Evolutionary conservation across 176 grass and related monocot genomes (phyloP).

Genomic region (Puccinellia tenuiflora): DNA sequence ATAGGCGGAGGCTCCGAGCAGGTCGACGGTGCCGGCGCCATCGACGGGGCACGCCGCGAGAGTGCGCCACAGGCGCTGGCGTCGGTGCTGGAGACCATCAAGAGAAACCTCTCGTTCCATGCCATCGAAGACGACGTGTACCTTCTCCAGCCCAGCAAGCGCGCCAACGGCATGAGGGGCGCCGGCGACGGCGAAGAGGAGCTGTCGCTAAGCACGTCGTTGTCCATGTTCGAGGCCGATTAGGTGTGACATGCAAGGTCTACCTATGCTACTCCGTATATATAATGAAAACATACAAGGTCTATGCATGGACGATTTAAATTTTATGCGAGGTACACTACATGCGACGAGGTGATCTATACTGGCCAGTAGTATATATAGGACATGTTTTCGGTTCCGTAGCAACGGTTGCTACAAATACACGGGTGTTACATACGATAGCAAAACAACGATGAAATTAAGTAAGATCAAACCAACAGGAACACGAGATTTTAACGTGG

Average conservation of each 20-base stretch:
- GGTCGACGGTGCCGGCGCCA: neutral
- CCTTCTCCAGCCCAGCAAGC: constrained; percentile 19
- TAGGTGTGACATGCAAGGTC: neutral
- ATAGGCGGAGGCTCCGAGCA: neutral
- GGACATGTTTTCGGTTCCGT: too few species aligned
- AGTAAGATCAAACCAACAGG: too few species aligned
- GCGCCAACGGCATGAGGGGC: neutral
- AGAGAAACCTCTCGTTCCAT: constrained; percentile 40
- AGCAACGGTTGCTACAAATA: too few species aligned
- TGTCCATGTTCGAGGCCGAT: constrained; percentile 1
- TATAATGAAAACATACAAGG: too few species aligned
- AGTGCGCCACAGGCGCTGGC: neutral
- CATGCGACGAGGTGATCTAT: neutral
- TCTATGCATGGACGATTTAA: too few species aligned
- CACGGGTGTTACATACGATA: too few species aligned
- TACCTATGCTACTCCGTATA: too few species aligned
- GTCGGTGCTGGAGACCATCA: constrained; percentile 38
- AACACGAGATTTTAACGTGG: too few species aligned
- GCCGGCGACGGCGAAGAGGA: neutral
- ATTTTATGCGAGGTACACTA: too few species aligned
- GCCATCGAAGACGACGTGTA: constrained; percentile 35
- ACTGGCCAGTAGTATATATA: too few species aligned
- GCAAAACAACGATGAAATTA: too few species aligned
- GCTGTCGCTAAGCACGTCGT: neutral
- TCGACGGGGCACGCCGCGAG: neutral